These are phyloP conservation scores for Forsythia viridissima DNA, from an alignment of 257 asterid species.

Conservation along the genomic window DNA sequence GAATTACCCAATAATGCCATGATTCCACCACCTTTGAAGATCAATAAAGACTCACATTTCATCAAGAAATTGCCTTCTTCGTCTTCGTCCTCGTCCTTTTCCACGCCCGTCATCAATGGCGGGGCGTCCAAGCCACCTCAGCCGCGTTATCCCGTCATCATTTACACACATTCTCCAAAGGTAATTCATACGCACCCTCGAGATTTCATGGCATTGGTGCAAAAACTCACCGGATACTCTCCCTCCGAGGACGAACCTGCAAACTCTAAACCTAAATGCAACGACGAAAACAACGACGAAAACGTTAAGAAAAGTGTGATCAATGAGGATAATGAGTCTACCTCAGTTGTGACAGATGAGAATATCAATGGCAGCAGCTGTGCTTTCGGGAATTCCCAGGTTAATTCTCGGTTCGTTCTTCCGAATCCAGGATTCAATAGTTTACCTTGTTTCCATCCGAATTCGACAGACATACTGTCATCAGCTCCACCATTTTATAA, in stretches of 20 bases:
- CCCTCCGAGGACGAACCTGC: slow-evolving; percentile 22
- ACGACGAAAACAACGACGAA: background rate
- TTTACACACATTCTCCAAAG: slow-evolving; percentile 46
- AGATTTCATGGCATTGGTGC: slow-evolving; percentile 49
- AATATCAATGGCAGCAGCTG: background rate
- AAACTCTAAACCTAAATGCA: background rate
- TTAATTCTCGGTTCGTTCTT: background rate
- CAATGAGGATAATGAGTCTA: slow-evolving; percentile 11
- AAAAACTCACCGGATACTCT: slow-evolving; percentile 45
- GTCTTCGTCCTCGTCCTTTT: background rate
- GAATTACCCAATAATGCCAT: slow-evolving; percentile 15
- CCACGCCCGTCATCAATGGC: slow-evolving; percentile 7
- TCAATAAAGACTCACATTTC: slow-evolving; percentile 30
- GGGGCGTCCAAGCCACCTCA: slow-evolving; percentile 4
- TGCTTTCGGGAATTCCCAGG: background rate
- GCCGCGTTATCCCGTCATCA: slow-evolving; percentile 43
- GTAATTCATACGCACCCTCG: slow-evolving; percentile 39
- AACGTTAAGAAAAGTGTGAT: background rate
- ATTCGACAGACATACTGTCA: slow-evolving; percentile 12
- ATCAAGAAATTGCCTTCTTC: slow-evolving; percentile 33
- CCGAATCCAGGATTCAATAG: slow-evolving; percentile 1
- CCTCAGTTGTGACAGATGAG: slow-evolving; percentile 24
- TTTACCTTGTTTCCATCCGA: background rate
- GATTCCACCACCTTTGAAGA: slow-evolving; percentile 21
- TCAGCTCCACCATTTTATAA: slow-evolving; percentile 9